Percentiles rank a stretch among this genome's conserved stretches.
Conservation (phyloP, 495 filamentous ascomycete species). For the Aspergillus saccharolyticus region DNA sequence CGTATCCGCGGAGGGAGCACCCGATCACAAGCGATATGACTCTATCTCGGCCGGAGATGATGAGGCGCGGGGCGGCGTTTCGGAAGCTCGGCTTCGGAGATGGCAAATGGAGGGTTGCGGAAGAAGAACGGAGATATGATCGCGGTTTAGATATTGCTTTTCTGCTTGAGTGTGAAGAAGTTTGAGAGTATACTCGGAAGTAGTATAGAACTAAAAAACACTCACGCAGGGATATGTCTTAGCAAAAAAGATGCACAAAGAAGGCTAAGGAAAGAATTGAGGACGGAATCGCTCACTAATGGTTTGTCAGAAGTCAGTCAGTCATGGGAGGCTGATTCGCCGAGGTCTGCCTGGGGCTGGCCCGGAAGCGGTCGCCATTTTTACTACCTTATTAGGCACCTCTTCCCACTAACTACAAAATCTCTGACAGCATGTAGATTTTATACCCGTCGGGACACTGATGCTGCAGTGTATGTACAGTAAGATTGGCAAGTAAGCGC, state of each 20-base stretch:
- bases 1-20: neutral
- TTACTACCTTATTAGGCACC: too few species aligned
- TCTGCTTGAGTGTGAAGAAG: too few species aligned
- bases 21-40: neutral
- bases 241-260: neutral
- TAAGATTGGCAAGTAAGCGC: too few species aligned
- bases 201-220: too few species aligned
- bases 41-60: neutral
- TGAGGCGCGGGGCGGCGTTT: neutral
- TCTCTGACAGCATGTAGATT: too few species aligned
- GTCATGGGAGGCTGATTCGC: constrained; percentile 6
- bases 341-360: constrained; percentile 3
- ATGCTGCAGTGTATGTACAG: too few species aligned
- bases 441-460: too few species aligned
- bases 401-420: too few species aligned
- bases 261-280: constrained; percentile 2
- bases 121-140: neutral
- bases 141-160: too few species aligned
- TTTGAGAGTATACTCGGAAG: too few species aligned
- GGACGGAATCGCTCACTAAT: constrained; percentile 11
- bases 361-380: neutral
- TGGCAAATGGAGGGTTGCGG: neutral
- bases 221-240: neutral
- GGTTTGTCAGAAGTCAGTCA: constrained; percentile 14
- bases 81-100: constrained; percentile 4